These are phyloP conservation scores for Diacronema lutheri DNA, from an alignment of 78 protist genomes.

Conservation along the genomic window DNA sequence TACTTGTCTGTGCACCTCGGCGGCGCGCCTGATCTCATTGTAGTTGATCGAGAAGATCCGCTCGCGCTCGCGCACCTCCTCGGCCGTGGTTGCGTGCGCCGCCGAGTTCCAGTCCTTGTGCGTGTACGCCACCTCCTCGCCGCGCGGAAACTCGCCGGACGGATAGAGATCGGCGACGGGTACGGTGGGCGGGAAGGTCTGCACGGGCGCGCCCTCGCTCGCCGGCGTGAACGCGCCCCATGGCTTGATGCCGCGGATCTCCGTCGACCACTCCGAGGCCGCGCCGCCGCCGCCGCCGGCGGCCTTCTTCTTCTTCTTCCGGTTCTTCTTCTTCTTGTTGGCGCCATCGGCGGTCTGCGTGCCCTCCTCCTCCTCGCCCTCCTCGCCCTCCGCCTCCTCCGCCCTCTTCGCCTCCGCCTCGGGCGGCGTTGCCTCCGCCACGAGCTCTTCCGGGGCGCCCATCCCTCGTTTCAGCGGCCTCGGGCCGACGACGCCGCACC, in stretches of 20 bases:
- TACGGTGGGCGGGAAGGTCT: slow-evolving; percentile 63
- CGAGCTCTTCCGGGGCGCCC: too few relatives aligned
- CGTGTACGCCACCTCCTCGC: slow-evolving; percentile 50
- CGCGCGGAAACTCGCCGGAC: slow-evolving; percentile 39
- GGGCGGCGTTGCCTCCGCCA: too few relatives aligned
- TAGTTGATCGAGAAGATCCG: slow-evolving; percentile 25
- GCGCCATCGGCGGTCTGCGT: neutral
- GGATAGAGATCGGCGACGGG: slow-evolving; percentile 62
- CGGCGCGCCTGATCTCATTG: slow-evolving; percentile 84
- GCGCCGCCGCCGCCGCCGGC: neutral
- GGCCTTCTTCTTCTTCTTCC: slow-evolving; percentile 11
- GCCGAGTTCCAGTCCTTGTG: slow-evolving; percentile 33
- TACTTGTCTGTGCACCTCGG: slow-evolving; percentile 86
- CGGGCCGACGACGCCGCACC: too few relatives aligned
- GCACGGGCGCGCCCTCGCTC: slow-evolving; percentile 11
- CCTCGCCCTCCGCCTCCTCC: neutral
- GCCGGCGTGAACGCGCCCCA: slow-evolving; percentile 30
- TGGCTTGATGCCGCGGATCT: neutral
- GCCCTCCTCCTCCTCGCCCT: neutral
- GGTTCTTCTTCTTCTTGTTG: slow-evolving; percentile 25
- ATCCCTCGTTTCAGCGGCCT: too few relatives aligned
- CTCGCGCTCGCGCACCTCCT: slow-evolving; percentile 76
- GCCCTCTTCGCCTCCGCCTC: too few relatives aligned
- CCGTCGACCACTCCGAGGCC: neutral
- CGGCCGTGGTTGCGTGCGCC: slow-evolving; percentile 66